Conservation (phyloP, 2,329 filamentous ascomycete genomes). For the Trichoderma sp. region DNA sequence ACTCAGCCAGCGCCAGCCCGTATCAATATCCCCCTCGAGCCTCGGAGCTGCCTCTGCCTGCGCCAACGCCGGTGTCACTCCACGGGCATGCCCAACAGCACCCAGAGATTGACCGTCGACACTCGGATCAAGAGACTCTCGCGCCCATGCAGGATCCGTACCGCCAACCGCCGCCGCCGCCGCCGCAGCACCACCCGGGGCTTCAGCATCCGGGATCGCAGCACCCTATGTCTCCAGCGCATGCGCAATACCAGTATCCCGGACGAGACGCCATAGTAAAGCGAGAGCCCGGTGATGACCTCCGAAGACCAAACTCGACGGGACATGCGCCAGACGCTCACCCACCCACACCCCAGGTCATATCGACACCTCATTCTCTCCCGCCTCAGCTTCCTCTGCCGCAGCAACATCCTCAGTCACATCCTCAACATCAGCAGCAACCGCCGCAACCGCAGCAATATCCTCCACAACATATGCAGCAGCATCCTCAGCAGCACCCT, state of each 20-base stretch:
- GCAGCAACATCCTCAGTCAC: not conserved
- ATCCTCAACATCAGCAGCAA: not conserved
- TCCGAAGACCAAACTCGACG: conserved; percentile 58
- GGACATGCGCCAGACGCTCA: conserved; percentile 47
- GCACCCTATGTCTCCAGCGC: conserved; percentile 48
- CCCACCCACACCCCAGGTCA: conserved; percentile 40
- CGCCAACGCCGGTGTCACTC: conserved; percentile 37
- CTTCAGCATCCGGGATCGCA: conserved; percentile 28
- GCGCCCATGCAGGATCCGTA: conserved; percentile 60
- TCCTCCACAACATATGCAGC: not conserved
- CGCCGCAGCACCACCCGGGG: conserved; percentile 28
- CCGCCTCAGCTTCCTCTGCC: conserved; percentile 30
- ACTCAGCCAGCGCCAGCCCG: conserved; percentile 42
- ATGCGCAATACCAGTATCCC: conserved; percentile 51
- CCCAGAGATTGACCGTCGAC: conserved; percentile 56
- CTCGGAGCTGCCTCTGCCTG: conserved; percentile 39
- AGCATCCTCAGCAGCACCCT: not conserved
- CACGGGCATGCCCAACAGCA: conserved; percentile 43
- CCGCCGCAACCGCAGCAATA: not conserved
- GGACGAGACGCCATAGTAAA: conserved; percentile 60
- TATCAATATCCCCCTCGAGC: conserved; percentile 47
- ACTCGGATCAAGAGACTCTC: conserved; percentile 60
- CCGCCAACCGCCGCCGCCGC: conserved; percentile 38
- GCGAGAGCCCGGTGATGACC: conserved; percentile 57
- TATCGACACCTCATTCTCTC: conserved; percentile 40